Percentiles rank a stretch among this genome's conserved stretches.
phyloP scores from a whole-genome alignment of 163 green algal species.

The Chlamydomonas reinhardtii region DNA sequence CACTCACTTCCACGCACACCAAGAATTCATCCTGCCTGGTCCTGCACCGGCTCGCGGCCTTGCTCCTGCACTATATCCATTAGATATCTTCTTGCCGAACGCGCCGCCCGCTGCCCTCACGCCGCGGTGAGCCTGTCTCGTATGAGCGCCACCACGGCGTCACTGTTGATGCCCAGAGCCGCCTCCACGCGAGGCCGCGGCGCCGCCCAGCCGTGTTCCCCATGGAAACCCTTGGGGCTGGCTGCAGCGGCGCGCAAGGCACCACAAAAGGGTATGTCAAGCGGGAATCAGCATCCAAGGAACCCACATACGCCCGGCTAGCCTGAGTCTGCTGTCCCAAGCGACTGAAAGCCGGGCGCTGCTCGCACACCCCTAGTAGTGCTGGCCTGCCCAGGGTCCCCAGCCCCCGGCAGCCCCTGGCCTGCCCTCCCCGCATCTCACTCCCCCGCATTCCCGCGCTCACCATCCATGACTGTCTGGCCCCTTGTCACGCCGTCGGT shows the following conservation, averaged over 20 bases:
- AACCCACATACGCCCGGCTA: neutral
- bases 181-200: conserved; percentile 63
- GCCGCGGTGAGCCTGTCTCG: conserved; percentile 7
- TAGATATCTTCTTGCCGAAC: too few relatives aligned
- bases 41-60: too few relatives aligned
- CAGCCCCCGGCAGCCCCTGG: too few relatives aligned
- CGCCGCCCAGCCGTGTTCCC: conserved; percentile 69
- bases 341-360: too few relatives aligned
- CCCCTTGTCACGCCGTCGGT: conserved; percentile 74
- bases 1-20: too few relatives aligned
- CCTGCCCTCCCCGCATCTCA: too few relatives aligned
- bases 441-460: neutral
- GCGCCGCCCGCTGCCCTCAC: too few relatives aligned
- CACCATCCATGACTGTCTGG: conserved; percentile 82
- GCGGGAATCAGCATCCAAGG: neutral
- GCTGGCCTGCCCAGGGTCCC: too few relatives aligned
- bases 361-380: too few relatives aligned
- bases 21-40: too few relatives aligned
- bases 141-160: conserved; percentile 26
- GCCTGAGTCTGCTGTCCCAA: too few relatives aligned
- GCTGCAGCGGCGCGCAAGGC: neutral
- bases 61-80: too few relatives aligned
- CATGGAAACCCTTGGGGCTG: conserved; percentile 66
- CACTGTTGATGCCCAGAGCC: conserved; percentile 63
- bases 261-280: neutral